Conservation (phyloP, 2,329 filamentous ascomycete species). For the Tolypocladium tundrense region DNA sequence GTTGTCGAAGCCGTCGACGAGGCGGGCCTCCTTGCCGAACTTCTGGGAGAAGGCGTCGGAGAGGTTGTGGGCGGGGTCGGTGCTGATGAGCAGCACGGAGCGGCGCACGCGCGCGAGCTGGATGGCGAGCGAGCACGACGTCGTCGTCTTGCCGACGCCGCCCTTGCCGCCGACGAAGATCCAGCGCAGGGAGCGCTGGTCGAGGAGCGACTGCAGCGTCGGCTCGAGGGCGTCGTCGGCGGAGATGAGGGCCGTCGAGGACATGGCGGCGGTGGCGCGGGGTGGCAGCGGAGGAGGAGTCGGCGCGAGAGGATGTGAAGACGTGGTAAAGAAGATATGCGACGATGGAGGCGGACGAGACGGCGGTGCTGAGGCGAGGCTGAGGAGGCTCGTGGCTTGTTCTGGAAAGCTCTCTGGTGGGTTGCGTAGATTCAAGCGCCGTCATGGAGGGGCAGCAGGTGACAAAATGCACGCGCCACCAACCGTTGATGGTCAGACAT, state of each 20-base stretch:
- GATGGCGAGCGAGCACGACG: conserved; percentile 94
- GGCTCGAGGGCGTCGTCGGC: conserved; percentile 74
- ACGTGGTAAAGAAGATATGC: neutral
- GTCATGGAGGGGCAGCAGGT: neutral
- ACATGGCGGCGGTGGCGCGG: conserved; percentile 18
- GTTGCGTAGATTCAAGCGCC: neutral
- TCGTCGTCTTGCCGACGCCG: conserved; percentile 98
- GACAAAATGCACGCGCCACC: neutral
- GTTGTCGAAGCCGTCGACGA: conserved; percentile 86
- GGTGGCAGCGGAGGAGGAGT: neutral
- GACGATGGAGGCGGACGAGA: neutral
- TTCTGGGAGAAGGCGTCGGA: conserved; percentile 98
- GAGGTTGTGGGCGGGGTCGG: conserved; percentile 95
- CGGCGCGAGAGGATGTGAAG: neutral
- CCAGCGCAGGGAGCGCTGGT: conserved; percentile 93
- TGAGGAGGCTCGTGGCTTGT: neutral
- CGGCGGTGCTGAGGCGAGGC: neutral
- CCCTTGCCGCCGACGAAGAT: conserved; percentile 99
- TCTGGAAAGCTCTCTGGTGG: neutral
- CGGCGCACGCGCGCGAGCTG: conserved; percentile 92
- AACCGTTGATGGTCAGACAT: too few relatives aligned
- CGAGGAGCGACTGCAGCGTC: conserved; percentile 85
- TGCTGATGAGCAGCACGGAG: conserved; percentile 94
- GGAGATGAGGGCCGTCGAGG: conserved; percentile 28
- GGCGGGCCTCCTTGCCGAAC: conserved; percentile 94